Evolutionary conservation across 2,329 filamentous ascomycete genomes (phyloP).

Genomic region (Nigrospora sphaerica): DNA sequence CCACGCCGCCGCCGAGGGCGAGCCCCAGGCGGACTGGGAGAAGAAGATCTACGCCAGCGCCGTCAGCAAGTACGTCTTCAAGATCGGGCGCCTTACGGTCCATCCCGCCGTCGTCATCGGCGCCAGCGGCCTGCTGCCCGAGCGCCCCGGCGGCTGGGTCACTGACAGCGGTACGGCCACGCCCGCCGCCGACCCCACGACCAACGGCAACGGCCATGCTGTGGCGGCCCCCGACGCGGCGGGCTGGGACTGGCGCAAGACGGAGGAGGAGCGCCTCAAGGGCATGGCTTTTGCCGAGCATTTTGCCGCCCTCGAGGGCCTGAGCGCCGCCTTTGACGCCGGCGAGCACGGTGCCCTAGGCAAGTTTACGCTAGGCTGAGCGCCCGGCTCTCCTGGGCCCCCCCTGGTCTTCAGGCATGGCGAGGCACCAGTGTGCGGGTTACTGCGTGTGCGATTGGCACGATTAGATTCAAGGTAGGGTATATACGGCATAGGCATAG

Average conservation of each 20-base stretch:
- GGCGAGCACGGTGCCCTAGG: conserved; percentile 45
- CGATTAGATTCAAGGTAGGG: not conserved
- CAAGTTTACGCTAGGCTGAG: conserved; percentile 35
- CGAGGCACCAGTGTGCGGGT: not conserved
- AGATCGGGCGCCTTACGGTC: conserved; percentile 75
- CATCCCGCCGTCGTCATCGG: conserved; percentile 71
- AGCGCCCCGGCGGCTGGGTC: conserved; percentile 60
- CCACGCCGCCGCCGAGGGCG: conserved; percentile 12
- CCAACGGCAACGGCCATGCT: conserved; percentile 27
- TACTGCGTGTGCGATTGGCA: not conserved
- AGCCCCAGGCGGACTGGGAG: conserved; percentile 39
- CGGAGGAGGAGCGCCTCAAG: conserved; percentile 47
- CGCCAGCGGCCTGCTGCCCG: conserved; percentile 67
- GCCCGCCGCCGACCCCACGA: conserved; percentile 16
- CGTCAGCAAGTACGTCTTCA: conserved; percentile 76
- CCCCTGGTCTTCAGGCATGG: not conserved
- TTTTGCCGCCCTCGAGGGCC: conserved; percentile 49
- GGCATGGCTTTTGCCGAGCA: conserved; percentile 49
- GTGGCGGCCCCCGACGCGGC: conserved; percentile 27
- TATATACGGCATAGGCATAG: not conserved
- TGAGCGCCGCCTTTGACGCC: conserved; percentile 45
- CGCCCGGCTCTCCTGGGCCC: not conserved
- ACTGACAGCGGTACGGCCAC: conserved; percentile 17
- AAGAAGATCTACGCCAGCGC: conserved; percentile 65
- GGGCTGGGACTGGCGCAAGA: conserved; percentile 51